A percentile compares a stretch with the other conserved stretches of the same genome.
These are phyloP conservation scores for Candida loeiensis DNA, from an alignment of 805 yeast species.

Conservation along the genomic window DNA sequence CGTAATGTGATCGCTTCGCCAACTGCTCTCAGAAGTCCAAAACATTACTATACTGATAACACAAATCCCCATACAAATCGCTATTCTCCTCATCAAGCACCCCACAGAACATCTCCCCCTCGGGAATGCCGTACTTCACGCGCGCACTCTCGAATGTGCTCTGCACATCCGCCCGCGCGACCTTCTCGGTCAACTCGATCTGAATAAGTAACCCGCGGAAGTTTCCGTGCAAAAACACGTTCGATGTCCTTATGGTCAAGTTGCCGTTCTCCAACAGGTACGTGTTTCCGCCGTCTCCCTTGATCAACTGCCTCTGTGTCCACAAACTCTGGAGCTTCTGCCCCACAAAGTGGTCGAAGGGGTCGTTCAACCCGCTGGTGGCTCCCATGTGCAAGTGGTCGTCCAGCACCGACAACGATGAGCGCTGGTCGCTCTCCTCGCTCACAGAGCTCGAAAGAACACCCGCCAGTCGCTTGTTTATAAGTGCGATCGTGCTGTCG, in stretches of 20 bases:
- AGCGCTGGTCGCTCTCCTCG: constrained; percentile 20
- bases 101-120: constrained; percentile 33
- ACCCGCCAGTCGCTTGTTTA: constrained; percentile 40
- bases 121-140: constrained; percentile 36
- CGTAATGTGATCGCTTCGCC: constrained; percentile 2
- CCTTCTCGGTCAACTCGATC: constrained; percentile 33
- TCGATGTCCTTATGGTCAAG: constrained; percentile 59
- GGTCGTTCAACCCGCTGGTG: constrained; percentile 52
- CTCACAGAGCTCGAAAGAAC: constrained; percentile 33
- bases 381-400: constrained; percentile 47
- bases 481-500: constrained; percentile 46
- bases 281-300: constrained; percentile 72
- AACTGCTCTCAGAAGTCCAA: constrained; percentile 42
- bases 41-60: constrained; percentile 39
- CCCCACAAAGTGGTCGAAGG: constrained; percentile 52
- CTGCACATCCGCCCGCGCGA: constrained; percentile 12
- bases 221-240: constrained; percentile 68
- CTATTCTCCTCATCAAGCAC: constrained; percentile 23
- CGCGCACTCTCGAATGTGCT: constrained; percentile 25
- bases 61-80: constrained; percentile 39
- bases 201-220: constrained; percentile 70
- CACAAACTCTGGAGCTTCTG: constrained; percentile 66
- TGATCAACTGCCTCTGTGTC: constrained; percentile 62
- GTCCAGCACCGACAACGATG: constrained; percentile 29
- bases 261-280: constrained; percentile 55